Evolutionary conservation across 257 asterid genomes (phyloP), one percentile per base, ranked within the genome.

Genomic region (Solanum chiquidenum): DNA sequence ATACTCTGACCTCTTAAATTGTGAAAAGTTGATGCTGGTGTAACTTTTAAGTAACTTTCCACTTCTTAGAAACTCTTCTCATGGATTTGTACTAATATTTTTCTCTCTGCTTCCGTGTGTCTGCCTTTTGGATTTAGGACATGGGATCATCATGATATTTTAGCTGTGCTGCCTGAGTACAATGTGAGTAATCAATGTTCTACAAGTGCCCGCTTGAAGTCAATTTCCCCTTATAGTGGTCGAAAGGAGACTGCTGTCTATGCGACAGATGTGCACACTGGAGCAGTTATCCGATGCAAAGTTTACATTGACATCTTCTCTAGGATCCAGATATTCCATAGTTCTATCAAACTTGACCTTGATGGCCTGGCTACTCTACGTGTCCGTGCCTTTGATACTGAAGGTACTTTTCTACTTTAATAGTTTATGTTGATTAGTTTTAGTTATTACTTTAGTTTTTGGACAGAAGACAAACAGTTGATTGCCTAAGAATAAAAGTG

Each of bases 171-270:
- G 88, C 98, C 99, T 60, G 99, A 94, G 90, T 93, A 91, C 89
- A 95, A 96, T 87, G 92, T 96, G 87, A 95, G 94, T 34, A 94
- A 91, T 86, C 94, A 87, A 21, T 96, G 99, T 90, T 95, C 98
- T 52, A 94, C 95, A 46, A 95, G 98, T 93, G 98, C 98, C 34
- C 92, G 94, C 38, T 90, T 96, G 93, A 94, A 94, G 92, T 96
- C 99, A 16, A 94, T 94, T 84, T 96, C 99, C 46, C 94, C 98
- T 29, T 96, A 92, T n/a, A 92, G 90, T 55, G 98, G 98, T 71
- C 89, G 99, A 72, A 94, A 95, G 93, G 99, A 96, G 94, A 96
- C 98, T n/a, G 99, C 98, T 38, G 97, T 96, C 83, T 96, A 96
- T 87, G 98, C 99, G 1, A 95, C 98, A 62, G 99, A 96, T 86